Evolutionary conservation across 2,329 filamentous ascomycete species (phyloP).

Genomic region (Polychaeton citri): DNA sequence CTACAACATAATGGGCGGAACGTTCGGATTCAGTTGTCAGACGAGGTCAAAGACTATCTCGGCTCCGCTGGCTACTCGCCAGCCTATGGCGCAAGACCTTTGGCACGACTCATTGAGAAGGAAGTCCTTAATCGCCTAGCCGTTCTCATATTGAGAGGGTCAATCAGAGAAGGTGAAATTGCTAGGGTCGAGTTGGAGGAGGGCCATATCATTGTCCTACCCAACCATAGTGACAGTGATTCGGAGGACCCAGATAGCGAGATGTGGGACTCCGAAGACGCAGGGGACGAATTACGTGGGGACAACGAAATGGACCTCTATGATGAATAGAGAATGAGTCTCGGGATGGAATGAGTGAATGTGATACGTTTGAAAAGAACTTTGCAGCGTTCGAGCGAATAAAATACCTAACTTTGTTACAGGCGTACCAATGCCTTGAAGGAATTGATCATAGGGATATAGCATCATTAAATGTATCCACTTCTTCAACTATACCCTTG

Average conservation of each 20-base stretch:
- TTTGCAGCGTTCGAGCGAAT: neutral
- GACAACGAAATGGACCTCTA: constrained; percentile 47
- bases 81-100: constrained; percentile 81
- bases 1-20: constrained; percentile 76
- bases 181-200: constrained; percentile 68
- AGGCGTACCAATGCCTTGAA: too few relatives aligned
- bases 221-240: constrained; percentile 64
- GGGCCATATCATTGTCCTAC: constrained; percentile 64
- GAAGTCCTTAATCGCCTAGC: constrained; percentile 91
- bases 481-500: too few relatives aligned
- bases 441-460: too few relatives aligned
- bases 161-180: constrained; percentile 70
- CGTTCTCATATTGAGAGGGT: constrained; percentile 76
- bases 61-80: constrained; percentile 87
- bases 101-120: constrained; percentile 85
- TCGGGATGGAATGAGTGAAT: neutral
- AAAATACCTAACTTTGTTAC: too few relatives aligned
- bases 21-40: constrained; percentile 66
- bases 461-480: too few relatives aligned
- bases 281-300: constrained; percentile 47
- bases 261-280: constrained; percentile 64
- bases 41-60: constrained; percentile 85
- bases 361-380: neutral
- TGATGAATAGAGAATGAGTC: too few relatives aligned
- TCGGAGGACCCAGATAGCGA: constrained; percentile 49